Conservation (phyloP, 1,139 yeast species). For the Nakaseomyces glabratus region DNA sequence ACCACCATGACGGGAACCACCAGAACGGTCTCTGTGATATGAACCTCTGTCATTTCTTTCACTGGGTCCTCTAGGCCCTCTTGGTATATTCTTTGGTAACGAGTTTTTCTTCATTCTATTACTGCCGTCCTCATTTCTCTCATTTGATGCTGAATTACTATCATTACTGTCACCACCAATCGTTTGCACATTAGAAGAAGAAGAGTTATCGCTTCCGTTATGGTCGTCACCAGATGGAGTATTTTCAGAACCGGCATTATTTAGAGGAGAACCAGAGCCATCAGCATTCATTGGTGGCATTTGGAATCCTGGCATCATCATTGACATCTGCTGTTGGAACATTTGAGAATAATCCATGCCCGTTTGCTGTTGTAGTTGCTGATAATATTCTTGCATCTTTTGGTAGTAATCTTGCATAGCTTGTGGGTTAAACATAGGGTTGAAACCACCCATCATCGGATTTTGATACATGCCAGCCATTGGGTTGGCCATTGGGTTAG, state of each 20-base stretch:
- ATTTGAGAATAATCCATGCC: slow-evolving; percentile 33
- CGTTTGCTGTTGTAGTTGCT: slow-evolving; percentile 46
- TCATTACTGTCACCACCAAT: slow-evolving; percentile 22
- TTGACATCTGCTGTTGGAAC: slow-evolving; percentile 40
- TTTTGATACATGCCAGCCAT: slow-evolving; percentile 27
- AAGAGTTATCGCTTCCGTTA: not conserved
- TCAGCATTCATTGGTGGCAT: slow-evolving; percentile 21
- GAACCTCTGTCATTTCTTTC: slow-evolving; percentile 15
- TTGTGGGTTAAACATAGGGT: slow-evolving; percentile 74
- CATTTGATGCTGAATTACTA: slow-evolving; percentile 14
- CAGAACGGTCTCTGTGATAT: slow-evolving; percentile 10
- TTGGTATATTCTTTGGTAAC: slow-evolving; percentile 30
- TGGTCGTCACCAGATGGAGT: slow-evolving; percentile 1
- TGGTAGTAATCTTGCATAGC: slow-evolving; percentile 86
- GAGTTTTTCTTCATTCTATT: slow-evolving; percentile 10
- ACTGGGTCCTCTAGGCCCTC: slow-evolving; percentile 31
- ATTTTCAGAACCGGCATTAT: not conserved
- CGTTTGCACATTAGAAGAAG: slow-evolving; percentile 24
- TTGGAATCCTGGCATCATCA: slow-evolving; percentile 43
- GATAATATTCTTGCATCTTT: slow-evolving; percentile 72
- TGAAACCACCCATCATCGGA: slow-evolving; percentile 44
- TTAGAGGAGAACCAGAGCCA: slow-evolving; percentile 1
- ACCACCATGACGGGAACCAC: slow-evolving; percentile 15
- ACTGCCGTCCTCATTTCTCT: slow-evolving; percentile 12
- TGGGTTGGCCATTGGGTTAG: slow-evolving; percentile 9